A percentile compares a stretch with the other conserved stretches of the same genome.
phyloP scores from a whole-genome alignment of 495 filamentous ascomycete species.

The Lasiosphaeria miniovina region DNA sequence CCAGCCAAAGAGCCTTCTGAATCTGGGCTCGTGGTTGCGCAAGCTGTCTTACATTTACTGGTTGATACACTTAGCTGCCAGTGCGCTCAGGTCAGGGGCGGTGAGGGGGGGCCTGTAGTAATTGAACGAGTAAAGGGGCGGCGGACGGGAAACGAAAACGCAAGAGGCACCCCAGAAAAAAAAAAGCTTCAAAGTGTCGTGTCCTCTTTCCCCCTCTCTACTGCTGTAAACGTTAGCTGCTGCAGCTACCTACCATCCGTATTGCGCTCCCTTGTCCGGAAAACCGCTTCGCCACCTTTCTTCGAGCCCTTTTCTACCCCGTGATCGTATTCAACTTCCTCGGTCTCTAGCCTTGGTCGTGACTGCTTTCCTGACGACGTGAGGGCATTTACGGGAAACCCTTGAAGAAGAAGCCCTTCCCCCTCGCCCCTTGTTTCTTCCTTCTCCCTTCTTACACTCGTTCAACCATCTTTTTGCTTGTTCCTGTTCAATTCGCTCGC shows the following conservation, averaged over 20 bases:
- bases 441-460: conserved; percentile 35
- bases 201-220: not conserved
- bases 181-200: conserved; percentile 11
- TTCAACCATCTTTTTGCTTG: conserved; percentile 17
- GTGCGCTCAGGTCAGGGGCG: not conserved
- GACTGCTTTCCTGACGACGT: not conserved
- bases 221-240: not conserved
- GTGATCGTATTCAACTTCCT: not conserved
- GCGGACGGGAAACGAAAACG: not conserved
- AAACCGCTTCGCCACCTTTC: not conserved
- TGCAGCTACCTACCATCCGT: too few relatives aligned
- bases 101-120: not conserved
- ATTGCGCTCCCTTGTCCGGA: too few relatives aligned
- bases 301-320: not conserved
- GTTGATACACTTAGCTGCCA: not conserved
- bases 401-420: not conserved
- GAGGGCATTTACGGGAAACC: not conserved
- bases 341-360: not conserved
- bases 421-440: conserved; percentile 3
- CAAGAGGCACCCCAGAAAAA: not conserved
- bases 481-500: conserved; percentile 18
- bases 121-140: not conserved
- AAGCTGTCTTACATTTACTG: not conserved
- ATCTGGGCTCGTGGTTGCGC: conserved; percentile 3
- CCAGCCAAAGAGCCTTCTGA: conserved; percentile 17